Base-by-base conservation (phyloP, 2,329 filamentous ascomycete species). In the Ciborinia camelliae region DNA sequence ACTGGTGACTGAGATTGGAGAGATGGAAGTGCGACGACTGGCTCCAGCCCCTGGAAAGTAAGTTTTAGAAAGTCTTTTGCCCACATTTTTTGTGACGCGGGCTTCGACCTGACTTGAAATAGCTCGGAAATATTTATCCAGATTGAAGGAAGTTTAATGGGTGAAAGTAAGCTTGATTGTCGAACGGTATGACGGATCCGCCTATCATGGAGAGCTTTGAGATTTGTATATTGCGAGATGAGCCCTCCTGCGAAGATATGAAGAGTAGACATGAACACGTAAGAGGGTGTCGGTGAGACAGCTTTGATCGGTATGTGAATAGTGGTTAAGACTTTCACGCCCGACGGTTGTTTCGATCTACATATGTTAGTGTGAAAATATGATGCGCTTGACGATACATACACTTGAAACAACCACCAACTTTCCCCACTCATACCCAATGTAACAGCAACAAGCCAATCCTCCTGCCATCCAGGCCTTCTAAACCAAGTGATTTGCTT, bases 371-470 rank as follows among this genome's bases (percentile, higher is more conserved):
- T 64, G 43, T 61, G 30, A 35, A 26, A 51, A 51, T 18, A 26
- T 26, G 7, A 51, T 30, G 23, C 26, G 12, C 5, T 39, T 43
- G 23, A 12, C 39, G 30, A 62, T 59, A 68, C 70, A 65, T 68
- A 87, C 82, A 85, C 76, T 75, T 89, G 83, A 62, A 91, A 80
- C 66, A 93, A 79, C 86, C 89, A 93, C 90, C 91, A 96, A 67
- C 83, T 83, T 73, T 95, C 90, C 62, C 91, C 90, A 72, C 83
- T 82, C 73, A 90, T 81, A 73, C 88, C 87, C 74, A 92, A 82
- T 61, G 86, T 86, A 53, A 90, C 82, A 69, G 88, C 87, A 47
- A 96, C 78, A 68, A 88, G 85, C 90, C 91, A 97, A 61, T 84
- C 80, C 18, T 83, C 74, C 12, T 81, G 82, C 91, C 93, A 96